phyloP scores from a whole-genome alignment of 2,329 filamentous ascomycete species.

The Penicillium verrucosum region DNA sequence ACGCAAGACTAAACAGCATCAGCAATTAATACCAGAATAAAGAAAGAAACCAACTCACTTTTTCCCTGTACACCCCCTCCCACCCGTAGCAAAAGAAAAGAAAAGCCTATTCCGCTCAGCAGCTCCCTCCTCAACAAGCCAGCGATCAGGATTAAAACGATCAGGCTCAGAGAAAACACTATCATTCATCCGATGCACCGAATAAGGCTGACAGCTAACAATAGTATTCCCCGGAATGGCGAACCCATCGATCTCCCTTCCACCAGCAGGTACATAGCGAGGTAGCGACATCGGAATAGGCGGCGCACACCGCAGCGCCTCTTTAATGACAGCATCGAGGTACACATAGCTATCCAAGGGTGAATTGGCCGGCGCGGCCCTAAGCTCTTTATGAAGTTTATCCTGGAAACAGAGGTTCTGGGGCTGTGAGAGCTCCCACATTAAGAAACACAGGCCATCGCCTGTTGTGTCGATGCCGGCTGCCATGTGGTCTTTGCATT shows the following conservation, averaged over 20 bases:
- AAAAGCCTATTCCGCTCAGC: slow-evolving; percentile 52
- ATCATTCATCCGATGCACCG: slow-evolving; percentile 33
- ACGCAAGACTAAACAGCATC: slow-evolving; percentile 50
- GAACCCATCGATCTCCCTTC: slow-evolving; percentile 42
- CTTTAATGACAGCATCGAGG: slow-evolving; percentile 62
- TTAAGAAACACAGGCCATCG: slow-evolving; percentile 66
- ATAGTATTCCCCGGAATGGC: slow-evolving; percentile 35
- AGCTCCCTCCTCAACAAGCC: slow-evolving; percentile 34
- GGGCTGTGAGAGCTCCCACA: slow-evolving; percentile 67
- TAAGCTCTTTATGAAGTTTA: slow-evolving; percentile 54
- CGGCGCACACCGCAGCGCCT: slow-evolving; percentile 57
- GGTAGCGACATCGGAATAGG: slow-evolving; percentile 54
- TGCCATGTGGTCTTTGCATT: slow-evolving; percentile 69
- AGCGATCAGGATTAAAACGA: slow-evolving; percentile 33
- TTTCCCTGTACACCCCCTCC: slow-evolving; percentile 54
- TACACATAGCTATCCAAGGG: slow-evolving; percentile 49
- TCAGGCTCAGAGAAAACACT: slow-evolving; percentile 32
- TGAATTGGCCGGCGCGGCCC: slow-evolving; percentile 35
- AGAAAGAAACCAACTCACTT: slow-evolving; percentile 51
- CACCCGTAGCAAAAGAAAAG: slow-evolving; percentile 65
- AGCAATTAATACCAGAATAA: slow-evolving; percentile 1
- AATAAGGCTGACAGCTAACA: slow-evolving; percentile 41
- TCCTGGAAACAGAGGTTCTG: slow-evolving; percentile 52
- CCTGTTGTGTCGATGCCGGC: slow-evolving; percentile 71
- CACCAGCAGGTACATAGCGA: slow-evolving; percentile 38